phyloP scores from a whole-genome alignment of 2,329 filamentous ascomycete species.

The Talaromyces pinophilus region DNA sequence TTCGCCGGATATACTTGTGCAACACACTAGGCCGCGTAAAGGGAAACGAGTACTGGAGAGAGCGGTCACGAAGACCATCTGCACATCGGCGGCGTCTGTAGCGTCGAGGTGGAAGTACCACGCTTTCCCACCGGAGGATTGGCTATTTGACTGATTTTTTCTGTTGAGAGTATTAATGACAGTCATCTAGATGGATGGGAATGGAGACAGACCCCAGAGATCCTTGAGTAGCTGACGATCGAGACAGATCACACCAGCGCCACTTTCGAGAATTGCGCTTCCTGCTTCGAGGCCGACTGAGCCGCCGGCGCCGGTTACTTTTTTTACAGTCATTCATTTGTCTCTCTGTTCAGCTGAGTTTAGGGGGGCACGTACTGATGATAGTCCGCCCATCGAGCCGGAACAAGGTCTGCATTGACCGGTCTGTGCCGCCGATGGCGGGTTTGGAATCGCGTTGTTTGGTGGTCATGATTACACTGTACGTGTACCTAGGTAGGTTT shows the following conservation, averaged over 20 bases:
- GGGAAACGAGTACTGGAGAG: too few species aligned
- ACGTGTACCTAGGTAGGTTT: not conserved
- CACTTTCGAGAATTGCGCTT: not conserved
- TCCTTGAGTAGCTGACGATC: not conserved
- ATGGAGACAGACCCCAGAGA: not conserved
- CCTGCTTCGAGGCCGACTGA: not conserved
- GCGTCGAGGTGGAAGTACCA: not conserved
- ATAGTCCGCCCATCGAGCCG: not conserved
- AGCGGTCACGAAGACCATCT: not conserved
- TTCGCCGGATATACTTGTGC: not conserved
- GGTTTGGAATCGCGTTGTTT: not conserved
- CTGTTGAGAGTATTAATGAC: too few species aligned
- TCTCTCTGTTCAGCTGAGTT: too few species aligned
- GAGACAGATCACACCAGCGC: not conserved
- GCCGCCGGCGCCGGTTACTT: not conserved
- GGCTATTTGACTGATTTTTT: too few species aligned
- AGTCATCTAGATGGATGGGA: too few species aligned
- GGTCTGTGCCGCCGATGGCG: not conserved
- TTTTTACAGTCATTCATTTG: not conserved
- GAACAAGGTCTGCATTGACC: not conserved
- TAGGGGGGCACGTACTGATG: not conserved
- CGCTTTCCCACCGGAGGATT: too few species aligned
- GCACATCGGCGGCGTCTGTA: not conserved
- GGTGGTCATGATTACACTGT: not conserved
- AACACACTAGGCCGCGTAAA: too few species aligned